Conservation (phyloP, 345 rosid species). For the Acer saccharum region DNA sequence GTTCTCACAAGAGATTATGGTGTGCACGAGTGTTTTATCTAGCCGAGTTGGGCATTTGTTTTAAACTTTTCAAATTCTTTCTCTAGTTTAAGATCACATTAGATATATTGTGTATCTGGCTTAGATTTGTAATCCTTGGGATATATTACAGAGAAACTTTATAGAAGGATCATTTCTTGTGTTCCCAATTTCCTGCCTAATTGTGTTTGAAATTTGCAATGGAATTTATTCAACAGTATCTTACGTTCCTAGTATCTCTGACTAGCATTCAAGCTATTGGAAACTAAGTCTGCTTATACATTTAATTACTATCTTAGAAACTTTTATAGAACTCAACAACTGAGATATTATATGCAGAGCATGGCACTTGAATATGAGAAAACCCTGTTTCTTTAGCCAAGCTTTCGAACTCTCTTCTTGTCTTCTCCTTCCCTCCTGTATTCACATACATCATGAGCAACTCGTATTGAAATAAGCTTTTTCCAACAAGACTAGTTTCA, state of each 20-base stretch:
- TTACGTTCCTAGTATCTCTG: too few species aligned
- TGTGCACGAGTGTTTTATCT: neutral
- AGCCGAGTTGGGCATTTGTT: too few species aligned
- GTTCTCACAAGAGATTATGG: neutral
- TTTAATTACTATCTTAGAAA: neutral
- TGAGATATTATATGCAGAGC: conserved; percentile 24
- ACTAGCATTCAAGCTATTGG: neutral
- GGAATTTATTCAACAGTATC: too few species aligned
- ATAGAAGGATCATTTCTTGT: conserved; percentile 2
- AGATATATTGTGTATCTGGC: neutral
- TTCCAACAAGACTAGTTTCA: conserved; percentile 23
- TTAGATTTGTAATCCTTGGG: neutral
- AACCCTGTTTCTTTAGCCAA: conserved; percentile 42
- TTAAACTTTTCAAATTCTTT: conserved; percentile 1
- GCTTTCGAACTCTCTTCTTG: conserved; percentile 10
- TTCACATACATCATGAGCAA: conserved; percentile 37
- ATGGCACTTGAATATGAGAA: conserved; percentile 26
- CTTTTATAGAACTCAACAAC: conserved; percentile 23
- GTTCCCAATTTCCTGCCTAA: too few species aligned
- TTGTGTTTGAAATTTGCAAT: neutral
- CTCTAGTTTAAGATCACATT: neutral
- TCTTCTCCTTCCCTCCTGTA: conserved; percentile 42
- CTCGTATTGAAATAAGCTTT: conserved; percentile 43
- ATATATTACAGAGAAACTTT: neutral
- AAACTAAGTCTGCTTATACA: neutral